These are phyloP conservation scores for Juglanconis oblonga DNA, from an alignment of 2,329 filamentous ascomycete genomes.

Conservation along the genomic window DNA sequence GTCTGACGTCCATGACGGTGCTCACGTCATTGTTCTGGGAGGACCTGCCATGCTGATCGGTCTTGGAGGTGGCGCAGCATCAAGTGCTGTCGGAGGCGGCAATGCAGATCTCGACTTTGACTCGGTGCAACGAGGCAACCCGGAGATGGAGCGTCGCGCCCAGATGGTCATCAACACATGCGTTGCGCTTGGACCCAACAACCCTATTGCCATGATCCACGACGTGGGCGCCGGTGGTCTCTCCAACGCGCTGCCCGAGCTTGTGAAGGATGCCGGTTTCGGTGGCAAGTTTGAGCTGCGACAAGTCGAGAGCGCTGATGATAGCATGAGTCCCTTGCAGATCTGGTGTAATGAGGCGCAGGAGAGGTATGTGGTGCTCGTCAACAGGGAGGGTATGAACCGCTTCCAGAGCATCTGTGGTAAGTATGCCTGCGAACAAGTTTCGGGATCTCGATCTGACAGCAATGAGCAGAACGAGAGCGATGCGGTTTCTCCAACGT, in stretches of 20 bases:
- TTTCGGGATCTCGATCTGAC: conserved; percentile 12
- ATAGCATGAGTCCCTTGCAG: conserved; percentile 89
- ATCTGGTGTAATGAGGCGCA: conserved; percentile 99
- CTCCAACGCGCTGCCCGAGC: conserved; percentile 74
- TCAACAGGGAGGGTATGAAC: conserved; percentile 78
- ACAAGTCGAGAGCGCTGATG: conserved; percentile 86
- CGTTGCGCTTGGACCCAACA: conserved; percentile 76
- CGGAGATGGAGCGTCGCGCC: conserved; percentile 90
- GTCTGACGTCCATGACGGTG: conserved; percentile 76
- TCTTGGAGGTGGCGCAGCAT: conserved; percentile 90
- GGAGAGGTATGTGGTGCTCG: conserved; percentile 89
- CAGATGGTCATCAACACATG: conserved; percentile 99
- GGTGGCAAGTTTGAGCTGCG: conserved; percentile 93
- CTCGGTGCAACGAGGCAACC: conserved; percentile 94
- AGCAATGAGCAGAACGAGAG: conserved; percentile 60
- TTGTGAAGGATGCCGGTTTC: conserved; percentile 87
- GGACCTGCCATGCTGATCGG: conserved; percentile 98
- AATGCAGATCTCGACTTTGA: conserved; percentile 94
- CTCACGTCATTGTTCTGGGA: conserved; percentile 87
- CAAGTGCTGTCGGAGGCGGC: conserved; percentile 80
- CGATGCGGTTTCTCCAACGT: conserved; percentile 92
- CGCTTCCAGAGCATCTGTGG: conserved; percentile 66
- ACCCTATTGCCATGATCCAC: conserved; percentile 94
- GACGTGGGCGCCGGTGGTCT: conserved; percentile 91
- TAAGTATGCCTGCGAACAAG: conserved; percentile 28